phyloP scores from a whole-genome alignment of 768 basidiomycete genomes.

The Lactarius hatsudake region DNA sequence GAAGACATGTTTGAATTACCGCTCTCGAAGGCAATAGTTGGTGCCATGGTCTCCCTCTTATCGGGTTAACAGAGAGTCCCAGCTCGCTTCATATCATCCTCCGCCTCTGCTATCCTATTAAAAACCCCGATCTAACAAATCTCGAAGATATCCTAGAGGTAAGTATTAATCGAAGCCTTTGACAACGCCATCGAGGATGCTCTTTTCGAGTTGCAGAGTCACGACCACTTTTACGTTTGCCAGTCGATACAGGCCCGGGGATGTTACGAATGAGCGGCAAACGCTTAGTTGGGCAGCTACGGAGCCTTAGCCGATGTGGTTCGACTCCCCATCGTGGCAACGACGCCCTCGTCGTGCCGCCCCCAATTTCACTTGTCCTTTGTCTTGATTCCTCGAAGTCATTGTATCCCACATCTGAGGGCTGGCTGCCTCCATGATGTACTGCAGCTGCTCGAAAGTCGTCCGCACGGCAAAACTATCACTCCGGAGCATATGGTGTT shows the following conservation, averaged over 20 bases:
- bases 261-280: constrained; percentile 19
- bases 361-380: constrained; percentile 24
- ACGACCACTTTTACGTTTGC: constrained; percentile 16
- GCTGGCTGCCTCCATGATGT: constrained; percentile 13
- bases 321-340: constrained; percentile 12
- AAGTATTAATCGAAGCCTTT: constrained; percentile 22
- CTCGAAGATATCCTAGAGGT: neutral
- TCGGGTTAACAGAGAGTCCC: constrained; percentile 12
- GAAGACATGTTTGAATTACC: constrained; percentile 20
- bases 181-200: constrained; percentile 16
- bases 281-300: constrained; percentile 11
- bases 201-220: constrained; percentile 13
- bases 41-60: constrained; percentile 3
- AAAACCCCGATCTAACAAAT: constrained; percentile 5
- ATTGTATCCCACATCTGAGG: constrained; percentile 25
- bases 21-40: neutral
- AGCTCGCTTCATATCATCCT: constrained; percentile 15
- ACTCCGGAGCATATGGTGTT: neutral
- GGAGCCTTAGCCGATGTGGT: constrained; percentile 17
- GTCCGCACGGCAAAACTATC: constrained; percentile 18
- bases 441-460: constrained; percentile 12
- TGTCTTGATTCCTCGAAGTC: constrained; percentile 17
- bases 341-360: constrained; percentile 5
- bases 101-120: constrained; percentile 15
- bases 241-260: constrained; percentile 20